Evolutionary conservation across 2,329 filamentous ascomycete species (phyloP).

Genomic region (Polychaeton citri): DNA sequence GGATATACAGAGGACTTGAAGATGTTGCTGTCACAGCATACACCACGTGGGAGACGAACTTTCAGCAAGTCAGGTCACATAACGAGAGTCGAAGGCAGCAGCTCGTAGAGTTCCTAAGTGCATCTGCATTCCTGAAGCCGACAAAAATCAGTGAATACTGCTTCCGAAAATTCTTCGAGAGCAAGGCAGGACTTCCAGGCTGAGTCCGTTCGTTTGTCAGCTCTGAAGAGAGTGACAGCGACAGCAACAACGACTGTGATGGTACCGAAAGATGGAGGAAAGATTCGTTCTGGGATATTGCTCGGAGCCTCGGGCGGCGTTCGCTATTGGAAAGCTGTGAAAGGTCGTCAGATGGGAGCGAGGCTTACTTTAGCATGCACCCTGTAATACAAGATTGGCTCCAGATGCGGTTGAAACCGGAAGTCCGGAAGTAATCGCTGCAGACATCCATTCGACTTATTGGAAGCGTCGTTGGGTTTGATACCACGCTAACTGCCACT

Average conservation of each 20-base stretch:
- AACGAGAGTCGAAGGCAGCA: not conserved
- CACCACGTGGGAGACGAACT: not conserved
- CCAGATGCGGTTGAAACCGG: not conserved
- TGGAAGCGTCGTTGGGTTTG: not conserved
- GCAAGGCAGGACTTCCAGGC: not conserved
- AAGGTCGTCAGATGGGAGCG: no score
- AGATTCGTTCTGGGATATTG: not conserved
- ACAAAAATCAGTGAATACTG: not conserved
- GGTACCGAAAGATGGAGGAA: not conserved
- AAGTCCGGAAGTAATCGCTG: not conserved
- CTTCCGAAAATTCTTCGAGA: not conserved
- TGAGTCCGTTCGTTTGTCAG: not conserved
- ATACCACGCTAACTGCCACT: not conserved
- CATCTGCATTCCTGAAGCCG: not conserved
- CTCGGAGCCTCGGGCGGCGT: not conserved
- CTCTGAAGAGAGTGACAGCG: not conserved
- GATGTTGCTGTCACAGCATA: not conserved
- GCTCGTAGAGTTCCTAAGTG: not conserved
- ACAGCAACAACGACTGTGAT: not conserved
- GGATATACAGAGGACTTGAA: not conserved
- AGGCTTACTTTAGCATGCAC: not conserved
- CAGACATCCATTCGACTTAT: not conserved
- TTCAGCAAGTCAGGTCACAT: not conserved
- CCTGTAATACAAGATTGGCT: not conserved
- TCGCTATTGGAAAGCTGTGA: not conserved